phyloP scores from a whole-genome alignment of 306 rosid genomes.

The Glycine latifolia region DNA sequence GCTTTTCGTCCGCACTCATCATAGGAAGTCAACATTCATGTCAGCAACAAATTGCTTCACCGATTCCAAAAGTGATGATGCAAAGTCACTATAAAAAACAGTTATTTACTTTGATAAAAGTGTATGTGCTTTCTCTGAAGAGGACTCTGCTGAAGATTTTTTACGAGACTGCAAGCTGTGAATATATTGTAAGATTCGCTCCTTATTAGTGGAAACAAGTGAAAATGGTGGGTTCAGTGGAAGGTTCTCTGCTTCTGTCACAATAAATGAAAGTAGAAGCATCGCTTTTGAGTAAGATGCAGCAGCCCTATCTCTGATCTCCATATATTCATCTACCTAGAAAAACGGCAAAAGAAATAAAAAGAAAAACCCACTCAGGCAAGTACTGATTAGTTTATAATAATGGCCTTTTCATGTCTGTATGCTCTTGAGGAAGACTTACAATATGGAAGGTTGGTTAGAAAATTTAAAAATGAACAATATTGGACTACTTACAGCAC shows the following conservation, averaged over 20 bases:
- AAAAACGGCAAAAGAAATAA: slow-evolving; percentile 18
- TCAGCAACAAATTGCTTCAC: slow-evolving; percentile 40
- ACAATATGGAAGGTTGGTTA: background rate
- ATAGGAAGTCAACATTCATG: slow-evolving; percentile 24
- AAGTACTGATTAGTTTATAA: slow-evolving; percentile 11
- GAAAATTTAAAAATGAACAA: slow-evolving; percentile 3
- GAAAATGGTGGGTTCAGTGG: slow-evolving; percentile 78
- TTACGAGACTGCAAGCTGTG: slow-evolving; percentile 58
- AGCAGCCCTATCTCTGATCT: slow-evolving; percentile 63
- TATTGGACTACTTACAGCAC: slow-evolving; percentile 72
- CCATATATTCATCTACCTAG: slow-evolving; percentile 84
- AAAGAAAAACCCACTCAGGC: slow-evolving; percentile 3
- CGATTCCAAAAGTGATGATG: slow-evolving; percentile 44
- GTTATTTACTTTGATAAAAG: slow-evolving; percentile 51
- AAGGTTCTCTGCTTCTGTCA: slow-evolving; percentile 77
- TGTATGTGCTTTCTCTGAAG: slow-evolving; percentile 47
- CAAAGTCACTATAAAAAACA: slow-evolving; percentile 47
- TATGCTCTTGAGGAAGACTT: slow-evolving; percentile 4
- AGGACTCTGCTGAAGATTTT: slow-evolving; percentile 52
- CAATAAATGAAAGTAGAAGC: slow-evolving; percentile 80
- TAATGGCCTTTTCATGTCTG: background rate
- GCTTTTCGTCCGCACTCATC: slow-evolving; percentile 6
- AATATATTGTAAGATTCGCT: slow-evolving; percentile 76
- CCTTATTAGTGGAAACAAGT: slow-evolving; percentile 58
- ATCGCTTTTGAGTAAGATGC: slow-evolving; percentile 80